Base-by-base conservation (phyloP, 2,329 filamentous ascomycete genomes). In the Thermothelomyces thermophilus region DNA sequence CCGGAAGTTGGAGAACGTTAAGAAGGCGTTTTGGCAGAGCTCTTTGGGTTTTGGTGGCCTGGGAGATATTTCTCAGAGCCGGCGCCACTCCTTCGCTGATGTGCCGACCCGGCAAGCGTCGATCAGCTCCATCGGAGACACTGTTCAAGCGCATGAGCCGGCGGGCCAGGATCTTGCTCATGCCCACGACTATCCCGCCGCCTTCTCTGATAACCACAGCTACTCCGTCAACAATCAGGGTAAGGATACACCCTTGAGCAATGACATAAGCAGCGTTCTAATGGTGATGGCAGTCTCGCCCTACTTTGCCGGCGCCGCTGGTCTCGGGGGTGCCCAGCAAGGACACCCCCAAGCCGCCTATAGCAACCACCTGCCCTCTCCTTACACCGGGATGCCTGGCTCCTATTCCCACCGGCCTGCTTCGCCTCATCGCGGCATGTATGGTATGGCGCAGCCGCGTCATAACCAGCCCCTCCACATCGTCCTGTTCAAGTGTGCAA, bases 401-500 rank as follows among this genome's bases (percentile, higher is more conserved):
- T 58, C 69, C 1, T 79, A 73, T 53, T 55, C 67, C 6, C 74
- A 75, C 47, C 73, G 80, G 17, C 70, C 80, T 3, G 68, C 76
- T 8, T 84, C 82, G 13, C 81, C 82, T 6, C 80, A 83, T 61
- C 75, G 80, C 43, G 76, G 70, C 60, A 74, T 82, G 63, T 84
- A 83, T 59, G 75, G 74, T 43, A 74, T 83, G 63, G 70, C 73
- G 28, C 82, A 80, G 61, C 79, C 76, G 33, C 78, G 78, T 42
- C 77, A 80, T 59, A 84, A 81, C 56, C 85, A 89, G 64, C 74
- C 84, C 7, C 75, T 95, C 8, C 91, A 91, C 66, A 85, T 98
- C 46, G 91, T 98, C 14, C 82, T 91, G 6, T 98, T 98, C 79
- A 98, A 98, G 68, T 96, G 90, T 65, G 89, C 88, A 31, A 81